phyloP scores from a whole-genome alignment of 129 eudicot genomes.

The Kitagawia praeruptora region DNA sequence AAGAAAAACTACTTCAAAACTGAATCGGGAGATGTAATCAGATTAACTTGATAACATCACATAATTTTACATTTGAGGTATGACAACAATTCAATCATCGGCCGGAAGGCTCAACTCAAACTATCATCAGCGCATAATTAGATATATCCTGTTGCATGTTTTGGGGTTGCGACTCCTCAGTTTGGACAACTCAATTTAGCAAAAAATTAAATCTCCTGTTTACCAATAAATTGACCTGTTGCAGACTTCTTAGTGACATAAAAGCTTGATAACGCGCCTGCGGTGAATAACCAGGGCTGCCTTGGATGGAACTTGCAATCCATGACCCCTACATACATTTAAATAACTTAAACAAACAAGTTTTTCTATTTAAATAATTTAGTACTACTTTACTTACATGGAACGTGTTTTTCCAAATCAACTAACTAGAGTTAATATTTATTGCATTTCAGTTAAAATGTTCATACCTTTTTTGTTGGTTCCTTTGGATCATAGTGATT shows the following conservation, averaged over 20 bases:
- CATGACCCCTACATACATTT: slow-evolving; percentile 51
- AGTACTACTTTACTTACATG: too few relatives aligned
- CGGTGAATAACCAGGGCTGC: slow-evolving; percentile 89
- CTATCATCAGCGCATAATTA: neutral
- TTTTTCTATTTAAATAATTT: neutral
- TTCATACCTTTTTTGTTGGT: too few relatives aligned
- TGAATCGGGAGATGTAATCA: neutral
- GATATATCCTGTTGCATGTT: neutral
- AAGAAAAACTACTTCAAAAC: neutral
- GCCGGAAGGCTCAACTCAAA: neutral
- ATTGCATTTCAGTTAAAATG: too few relatives aligned
- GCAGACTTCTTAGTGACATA: slow-evolving; percentile 35
- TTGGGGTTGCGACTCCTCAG: neutral
- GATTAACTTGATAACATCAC: neutral
- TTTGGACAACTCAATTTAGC: neutral
- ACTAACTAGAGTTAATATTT: too few relatives aligned
- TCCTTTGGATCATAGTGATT: too few relatives aligned
- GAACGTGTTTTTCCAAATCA: too few relatives aligned
- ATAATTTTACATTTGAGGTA: neutral
- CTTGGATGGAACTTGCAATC: slow-evolving; percentile 88
- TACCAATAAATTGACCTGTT: neutral
- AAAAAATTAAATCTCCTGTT: neutral
- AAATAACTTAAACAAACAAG: neutral
- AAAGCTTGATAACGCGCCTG: slow-evolving; percentile 80
- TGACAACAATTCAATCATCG: neutral